A percentile compares a stretch with the other conserved stretches of the same genome.
Conservation (phyloP, 148 eudicot genomes). For the Fagopyrum esculentum region DNA sequence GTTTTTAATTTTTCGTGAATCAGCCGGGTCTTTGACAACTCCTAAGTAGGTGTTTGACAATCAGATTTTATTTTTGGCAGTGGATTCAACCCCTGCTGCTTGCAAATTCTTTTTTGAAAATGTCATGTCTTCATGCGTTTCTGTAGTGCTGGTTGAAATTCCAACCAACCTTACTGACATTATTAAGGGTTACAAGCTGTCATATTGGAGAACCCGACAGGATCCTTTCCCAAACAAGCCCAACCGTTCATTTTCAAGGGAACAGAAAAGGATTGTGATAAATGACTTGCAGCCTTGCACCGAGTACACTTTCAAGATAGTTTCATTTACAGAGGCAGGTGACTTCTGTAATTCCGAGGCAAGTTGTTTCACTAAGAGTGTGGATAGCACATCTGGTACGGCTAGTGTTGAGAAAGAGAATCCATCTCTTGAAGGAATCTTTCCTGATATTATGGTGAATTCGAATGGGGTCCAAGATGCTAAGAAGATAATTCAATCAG, state of each 20-base stretch:
- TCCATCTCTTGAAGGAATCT: slow-evolving; percentile 33
- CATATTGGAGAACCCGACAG: slow-evolving; percentile 60
- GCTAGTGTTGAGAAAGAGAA: slow-evolving; percentile 23
- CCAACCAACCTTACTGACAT: slow-evolving; percentile 31
- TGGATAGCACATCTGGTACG: slow-evolving; percentile 31
- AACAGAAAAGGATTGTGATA: slow-evolving; percentile 50
- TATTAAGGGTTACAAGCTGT: slow-evolving; percentile 78
- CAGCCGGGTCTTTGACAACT: not conserved
- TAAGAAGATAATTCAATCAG: not conserved
- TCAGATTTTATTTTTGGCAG: slow-evolving; percentile 37
- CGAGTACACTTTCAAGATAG: slow-evolving; percentile 70
- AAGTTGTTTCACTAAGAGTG: slow-evolving; percentile 67
- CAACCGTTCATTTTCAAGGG: slow-evolving; percentile 41
- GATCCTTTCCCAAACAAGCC: slow-evolving; percentile 59
- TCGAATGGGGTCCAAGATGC: slow-evolving; percentile 22
- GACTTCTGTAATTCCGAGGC: slow-evolving; percentile 92
- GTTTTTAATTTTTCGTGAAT: not conserved
- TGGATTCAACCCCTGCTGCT: slow-evolving; percentile 79
- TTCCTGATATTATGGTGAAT: slow-evolving; percentile 27
- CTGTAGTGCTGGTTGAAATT: slow-evolving; percentile 54
- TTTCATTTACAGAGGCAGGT: slow-evolving; percentile 61
- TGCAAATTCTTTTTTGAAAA: slow-evolving; percentile 89
- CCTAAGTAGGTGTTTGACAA: not conserved
- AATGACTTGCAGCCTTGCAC: slow-evolving; percentile 73
- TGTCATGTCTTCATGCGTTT: slow-evolving; percentile 64